Evolutionary conservation across 352 stramenopile genomes (phyloP), one percentile per base, ranked within the genome.

Genomic region (Phytophthora melonis): DNA sequence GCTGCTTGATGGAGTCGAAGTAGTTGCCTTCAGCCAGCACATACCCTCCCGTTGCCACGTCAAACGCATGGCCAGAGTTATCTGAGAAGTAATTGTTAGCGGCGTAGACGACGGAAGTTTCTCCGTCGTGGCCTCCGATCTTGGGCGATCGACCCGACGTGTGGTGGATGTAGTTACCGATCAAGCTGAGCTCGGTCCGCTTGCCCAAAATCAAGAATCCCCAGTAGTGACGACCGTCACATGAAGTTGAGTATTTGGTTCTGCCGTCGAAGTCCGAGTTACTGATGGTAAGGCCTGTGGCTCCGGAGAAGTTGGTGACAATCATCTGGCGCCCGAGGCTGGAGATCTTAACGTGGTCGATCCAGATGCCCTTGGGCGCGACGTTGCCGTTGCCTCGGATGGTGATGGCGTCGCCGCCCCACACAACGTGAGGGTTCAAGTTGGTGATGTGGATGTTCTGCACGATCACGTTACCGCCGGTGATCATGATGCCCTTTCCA

Each of bases 31-130:
- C 79, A 7, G 71, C 63, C 13, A 84, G 49, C 19, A 83, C 77
- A 32, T 72, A 79, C 8, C 67, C 70, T 7, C 61, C 59, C 13
- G 64, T 61, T 5, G 41, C 57, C 2, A 83, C 66, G 8, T 83
- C 73, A n/a, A 83, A 86, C 27, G 74, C 72, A 45, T 68, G 59
- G 25, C 67, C 75, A n/a, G 75, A 66, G 66, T 77, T 83, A 53
- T 77, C 67, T 10, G 23, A 49, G 64, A 79, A 86, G 67, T 83
- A 80, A 62, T 86, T 86, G 68, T 83, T 83, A 21, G 66, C 79
- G 0, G 74, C 70, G 34, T 81, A 74, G 2, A 72, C 70, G 34
- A 77, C 50, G 5, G 75, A 63, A 16, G 30, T 50, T 1, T 74
- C 52, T 10, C 53, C 66, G 3, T 43, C 41, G 6, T 23, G 55